Evolutionary conservation across 1,284 basidiomycete genomes (phyloP).

Genomic region (Xanthoconium separans): DNA sequence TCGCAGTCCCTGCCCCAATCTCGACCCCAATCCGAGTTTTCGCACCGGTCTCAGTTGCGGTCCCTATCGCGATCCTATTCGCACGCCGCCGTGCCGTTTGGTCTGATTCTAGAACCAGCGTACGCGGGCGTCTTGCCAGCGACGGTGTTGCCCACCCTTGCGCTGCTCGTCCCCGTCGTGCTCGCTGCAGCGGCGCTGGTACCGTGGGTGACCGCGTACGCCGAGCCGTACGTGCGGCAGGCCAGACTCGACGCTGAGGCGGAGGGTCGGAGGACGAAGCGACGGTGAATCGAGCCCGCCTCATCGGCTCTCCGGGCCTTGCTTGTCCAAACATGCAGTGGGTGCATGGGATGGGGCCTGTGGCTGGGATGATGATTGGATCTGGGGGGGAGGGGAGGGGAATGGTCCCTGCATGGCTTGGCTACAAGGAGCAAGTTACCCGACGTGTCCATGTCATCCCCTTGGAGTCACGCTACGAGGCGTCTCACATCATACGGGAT

Average conservation of each 20-base stretch:
- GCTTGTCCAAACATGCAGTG: slow-evolving; percentile 24
- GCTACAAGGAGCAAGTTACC: not conserved
- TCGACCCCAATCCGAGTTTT: too few species aligned
- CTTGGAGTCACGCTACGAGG: too few species aligned
- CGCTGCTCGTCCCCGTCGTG: slow-evolving; percentile 36
- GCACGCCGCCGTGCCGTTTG: slow-evolving; percentile 40
- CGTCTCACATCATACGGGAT: too few species aligned
- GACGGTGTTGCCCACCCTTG: slow-evolving; percentile 48
- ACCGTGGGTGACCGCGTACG: slow-evolving; percentile 29
- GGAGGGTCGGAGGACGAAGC: slow-evolving; percentile 16
- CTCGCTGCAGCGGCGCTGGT: slow-evolving; percentile 30
- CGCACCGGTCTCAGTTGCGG: not conserved
- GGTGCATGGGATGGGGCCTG: slow-evolving; percentile 23
- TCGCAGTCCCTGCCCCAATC: not conserved
- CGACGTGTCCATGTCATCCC: too few species aligned
- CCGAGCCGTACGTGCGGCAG: slow-evolving; percentile 35
- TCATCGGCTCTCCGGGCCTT: not conserved
- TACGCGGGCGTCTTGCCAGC: slow-evolving; percentile 57
- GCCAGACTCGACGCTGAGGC: slow-evolving; percentile 34
- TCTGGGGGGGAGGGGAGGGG: too few species aligned
- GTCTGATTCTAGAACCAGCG: slow-evolving; percentile 57
- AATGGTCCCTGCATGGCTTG: too few species aligned
- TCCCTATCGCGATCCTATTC: not conserved
- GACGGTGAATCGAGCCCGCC: slow-evolving; percentile 9
- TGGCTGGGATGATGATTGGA: too few species aligned